Base-by-base conservation (phyloP, 78 protist genomes). In the Emiliania huxleyi region DNA sequence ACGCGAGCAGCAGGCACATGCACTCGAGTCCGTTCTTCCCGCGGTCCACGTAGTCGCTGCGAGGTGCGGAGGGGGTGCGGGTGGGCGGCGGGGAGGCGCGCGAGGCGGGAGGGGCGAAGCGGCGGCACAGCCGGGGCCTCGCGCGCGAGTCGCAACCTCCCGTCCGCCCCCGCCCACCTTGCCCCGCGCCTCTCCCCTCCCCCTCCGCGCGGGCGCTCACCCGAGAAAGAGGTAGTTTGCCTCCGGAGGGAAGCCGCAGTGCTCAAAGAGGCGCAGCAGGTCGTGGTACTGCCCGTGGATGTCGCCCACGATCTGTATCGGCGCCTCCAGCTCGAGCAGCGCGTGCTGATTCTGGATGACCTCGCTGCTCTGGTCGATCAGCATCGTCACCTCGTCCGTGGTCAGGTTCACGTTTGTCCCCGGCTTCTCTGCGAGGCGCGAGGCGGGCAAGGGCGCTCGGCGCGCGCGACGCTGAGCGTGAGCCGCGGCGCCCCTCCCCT, bases 321-420 rank as follows among this genome's bases (percentile, higher is more conserved):
- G 99, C 25, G 99, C 99, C 93, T 96, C 98, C n/a, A 98, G 95
- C 94, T 98, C 99, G 15, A 99, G 97, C 38, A 98, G 97, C 18
- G 96, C 95, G 33, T 99, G 99, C 96, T 99, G 99, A 48, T 83
- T 81, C 81, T 95, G 42, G 94, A 99, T 98, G 81, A 98, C 94
- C 91, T 97, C 99, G n/a, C 98, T 77, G 44, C 35, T 1, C 29
- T 77, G 29, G 19, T 77, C 85, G 18, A 77, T 77, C 48, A 77
- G 85, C 19, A 18, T 21, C 18, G 42, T 21, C 29, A 77, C 85
- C n/a, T 77, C 85, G 46, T 77, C 85, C 23, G n/a, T 40, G 19
- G 48, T 18, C 1, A 77, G 29, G 46, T 77, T 77, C 37, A 77
- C 85, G 25, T 2, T 35, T 1, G 48, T 40, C 33, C 85, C 85